Conservation (phyloP, 148 eudicot species). For the Rhododendron ferrugineum region DNA sequence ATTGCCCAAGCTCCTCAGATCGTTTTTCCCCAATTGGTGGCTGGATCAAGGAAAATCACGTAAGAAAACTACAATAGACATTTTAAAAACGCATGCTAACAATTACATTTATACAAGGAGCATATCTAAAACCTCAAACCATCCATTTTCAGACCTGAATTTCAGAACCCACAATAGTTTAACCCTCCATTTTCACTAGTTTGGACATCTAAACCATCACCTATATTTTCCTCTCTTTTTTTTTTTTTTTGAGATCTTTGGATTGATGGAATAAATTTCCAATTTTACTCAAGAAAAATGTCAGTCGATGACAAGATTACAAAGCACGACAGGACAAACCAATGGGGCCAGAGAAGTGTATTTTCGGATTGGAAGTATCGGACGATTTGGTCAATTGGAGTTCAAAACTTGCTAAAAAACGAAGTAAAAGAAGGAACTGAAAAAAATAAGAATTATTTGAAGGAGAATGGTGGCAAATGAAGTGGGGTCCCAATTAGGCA, state of each 20-base stretch:
- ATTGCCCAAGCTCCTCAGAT: conserved; percentile 64
- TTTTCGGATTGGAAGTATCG: background rate
- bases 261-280: background rate
- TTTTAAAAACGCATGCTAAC: background rate
- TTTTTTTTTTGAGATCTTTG: background rate
- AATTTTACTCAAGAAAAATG: background rate
- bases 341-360: background rate
- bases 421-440: background rate
- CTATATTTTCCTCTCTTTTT: background rate
- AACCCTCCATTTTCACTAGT: background rate
- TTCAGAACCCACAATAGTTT: background rate
- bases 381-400: background rate
- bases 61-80: background rate
- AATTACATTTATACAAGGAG: background rate
- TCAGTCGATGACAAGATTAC: background rate
- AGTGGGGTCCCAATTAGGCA: background rate
- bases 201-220: background rate
- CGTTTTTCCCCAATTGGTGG: conserved; percentile 76
- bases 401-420: background rate
- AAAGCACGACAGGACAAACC: background rate
- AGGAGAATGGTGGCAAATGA: background rate
- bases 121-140: background rate
- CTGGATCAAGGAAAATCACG: conserved; percentile 32
- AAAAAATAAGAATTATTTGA: background rate
- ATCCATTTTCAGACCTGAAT: background rate